Evolutionary conservation across 805 yeast species (phyloP), one percentile per base, ranked within the genome.

Genomic region (Monosporozyma solicola): DNA sequence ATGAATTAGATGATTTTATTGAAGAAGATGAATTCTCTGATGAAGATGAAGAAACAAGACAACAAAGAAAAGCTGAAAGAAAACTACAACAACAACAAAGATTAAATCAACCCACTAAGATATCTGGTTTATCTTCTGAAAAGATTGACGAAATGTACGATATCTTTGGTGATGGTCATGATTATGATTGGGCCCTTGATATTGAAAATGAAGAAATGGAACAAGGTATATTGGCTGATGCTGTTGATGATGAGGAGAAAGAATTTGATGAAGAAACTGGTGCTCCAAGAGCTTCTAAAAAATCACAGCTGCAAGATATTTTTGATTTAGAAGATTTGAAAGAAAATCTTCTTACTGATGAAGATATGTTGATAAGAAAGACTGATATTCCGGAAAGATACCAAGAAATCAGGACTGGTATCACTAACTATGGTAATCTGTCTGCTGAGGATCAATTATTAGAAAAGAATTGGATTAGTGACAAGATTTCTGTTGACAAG

Each of bases 161-260:
- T 67, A 88, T 94, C 13, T 94, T 94, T 66, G 99, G 99, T 59
- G 95, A 90, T 68, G 99, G 99, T 50, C 90, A 84, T 58, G 97
- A 92, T 64, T 94, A 94, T 69, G 97, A 88, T 53, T 94, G 99
- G 98, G 99, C 99, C 11, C 74, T 94, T 52, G 97, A 89, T 63
- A 65, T 89, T 67, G 73, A 74, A 49, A 79, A 76, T 60, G 83
- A 80, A 51, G 74, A 70, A 39, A 69, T 67, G 43, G 61, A 60
- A 29, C 72, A 71, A 54, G 74, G 69, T 37, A 74, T 68, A 24
- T 62, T 64, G 35, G 69, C 41, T 55, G 62, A 54, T n/a, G 59
- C 60, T 31, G 55, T 52, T 10, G 56, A 49, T 8, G 52, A 46
- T 15, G 58, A 54, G 20, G 57, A 53, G 45, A 68, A 59, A 11